phyloP scores from a whole-genome alignment of 345 rosid genomes.

The Alliaria petiolata region DNA sequence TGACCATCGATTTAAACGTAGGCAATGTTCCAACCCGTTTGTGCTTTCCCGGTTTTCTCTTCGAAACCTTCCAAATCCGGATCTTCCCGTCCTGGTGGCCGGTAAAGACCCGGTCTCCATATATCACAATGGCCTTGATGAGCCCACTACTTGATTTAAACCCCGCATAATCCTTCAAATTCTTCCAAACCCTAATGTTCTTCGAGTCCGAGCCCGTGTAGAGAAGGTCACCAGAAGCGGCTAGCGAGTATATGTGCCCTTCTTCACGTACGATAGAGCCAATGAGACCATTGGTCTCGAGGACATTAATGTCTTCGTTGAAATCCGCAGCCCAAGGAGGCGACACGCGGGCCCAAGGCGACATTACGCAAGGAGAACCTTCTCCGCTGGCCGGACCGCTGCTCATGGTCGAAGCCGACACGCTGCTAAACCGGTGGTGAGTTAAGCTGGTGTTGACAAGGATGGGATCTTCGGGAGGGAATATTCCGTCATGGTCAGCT shows the following conservation, averaged over 20 bases:
- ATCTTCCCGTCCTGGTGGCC: constrained; percentile 74
- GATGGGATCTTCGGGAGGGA: constrained; percentile 20
- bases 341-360: constrained; percentile 61
- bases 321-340: constrained; percentile 32
- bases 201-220: constrained; percentile 72
- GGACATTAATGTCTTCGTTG: constrained; percentile 18
- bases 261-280: constrained; percentile 61
- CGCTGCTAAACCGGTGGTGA: constrained; percentile 37
- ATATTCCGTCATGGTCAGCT: constrained; percentile 39
- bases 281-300: constrained; percentile 43
- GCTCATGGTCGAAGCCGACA: constrained; percentile 35
- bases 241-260: constrained; percentile 67
- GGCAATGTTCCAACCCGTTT: constrained; percentile 54
- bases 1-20: constrained; percentile 44
- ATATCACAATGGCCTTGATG: constrained; percentile 44
- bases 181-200: constrained; percentile 74
- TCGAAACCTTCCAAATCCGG: constrained; percentile 56
- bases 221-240: constrained; percentile 53
- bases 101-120: constrained; percentile 45
- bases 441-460: constrained; percentile 12
- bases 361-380: constrained; percentile 49
- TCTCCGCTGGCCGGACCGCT: constrained; percentile 44
- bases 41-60: constrained; percentile 35
- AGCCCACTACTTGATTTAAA: constrained; percentile 64
- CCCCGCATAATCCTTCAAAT: constrained; percentile 49